These are phyloP conservation scores for Sanghuangporus weigelae DNA, from an alignment of 1,284 basidiomycete species.

Conservation along the genomic window DNA sequence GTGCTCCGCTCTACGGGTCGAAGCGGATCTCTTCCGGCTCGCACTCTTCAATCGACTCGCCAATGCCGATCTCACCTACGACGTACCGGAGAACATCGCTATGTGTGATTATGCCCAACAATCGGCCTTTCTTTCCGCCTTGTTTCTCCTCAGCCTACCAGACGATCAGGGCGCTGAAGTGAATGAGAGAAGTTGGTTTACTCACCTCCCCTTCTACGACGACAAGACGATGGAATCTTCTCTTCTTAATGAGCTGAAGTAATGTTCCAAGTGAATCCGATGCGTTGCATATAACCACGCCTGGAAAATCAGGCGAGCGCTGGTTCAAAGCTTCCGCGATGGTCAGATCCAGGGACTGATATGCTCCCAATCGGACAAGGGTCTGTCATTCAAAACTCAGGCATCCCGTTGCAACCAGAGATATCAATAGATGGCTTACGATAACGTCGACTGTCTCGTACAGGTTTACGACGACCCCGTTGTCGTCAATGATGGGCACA, in stretches of 20 bases:
- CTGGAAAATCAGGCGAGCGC: slow-evolving; percentile 89
- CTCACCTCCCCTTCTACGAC: slow-evolving; percentile 83
- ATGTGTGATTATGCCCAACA: slow-evolving; percentile 87
- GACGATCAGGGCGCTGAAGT: slow-evolving; percentile 15
- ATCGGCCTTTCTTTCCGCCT: slow-evolving; percentile 76
- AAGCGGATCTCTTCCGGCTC: slow-evolving; percentile 7
- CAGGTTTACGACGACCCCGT: slow-evolving; percentile 92
- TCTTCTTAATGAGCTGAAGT: slow-evolving; percentile 88
- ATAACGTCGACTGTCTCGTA: slow-evolving; percentile 99
- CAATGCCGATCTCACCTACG: slow-evolving; percentile 59
- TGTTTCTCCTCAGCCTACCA: slow-evolving; percentile 66
- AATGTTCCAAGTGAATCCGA: slow-evolving; percentile 92
- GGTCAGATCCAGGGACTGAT: slow-evolving; percentile 93
- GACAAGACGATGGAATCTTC: slow-evolving; percentile 89
- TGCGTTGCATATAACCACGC: slow-evolving; percentile 93
- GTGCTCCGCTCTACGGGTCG: not conserved
- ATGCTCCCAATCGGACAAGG: slow-evolving; percentile 90
- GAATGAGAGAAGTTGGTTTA: slow-evolving; percentile 3
- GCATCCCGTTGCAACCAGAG: not conserved
- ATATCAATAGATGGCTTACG: slow-evolving; percentile 46
- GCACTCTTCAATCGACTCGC: slow-evolving; percentile 33
- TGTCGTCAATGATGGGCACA: slow-evolving; percentile 92
- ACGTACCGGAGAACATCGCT: slow-evolving; percentile 89
- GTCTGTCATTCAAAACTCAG: slow-evolving; percentile 49
- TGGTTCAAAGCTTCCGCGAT: slow-evolving; percentile 91